Evolutionary conservation across 331 rosid species (phyloP).

Genomic region (Quercus lobata): DNA sequence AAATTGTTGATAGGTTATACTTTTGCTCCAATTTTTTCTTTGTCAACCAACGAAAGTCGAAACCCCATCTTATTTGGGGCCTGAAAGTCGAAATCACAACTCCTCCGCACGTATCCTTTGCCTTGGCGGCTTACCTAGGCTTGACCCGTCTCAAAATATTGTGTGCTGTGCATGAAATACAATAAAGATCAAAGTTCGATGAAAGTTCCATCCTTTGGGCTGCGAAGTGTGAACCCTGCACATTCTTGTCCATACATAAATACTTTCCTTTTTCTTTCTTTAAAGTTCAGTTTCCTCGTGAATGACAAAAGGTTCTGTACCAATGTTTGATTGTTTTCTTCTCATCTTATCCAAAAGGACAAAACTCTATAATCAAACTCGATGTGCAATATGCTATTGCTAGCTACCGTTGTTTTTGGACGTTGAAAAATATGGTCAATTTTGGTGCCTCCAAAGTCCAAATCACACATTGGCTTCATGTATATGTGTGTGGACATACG

Average conservation of each 20-base stretch:
- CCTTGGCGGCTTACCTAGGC: not conserved
- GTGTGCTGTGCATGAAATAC: not conserved
- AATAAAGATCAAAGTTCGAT: not conserved
- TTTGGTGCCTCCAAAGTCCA: not conserved
- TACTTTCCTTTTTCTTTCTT: not conserved
- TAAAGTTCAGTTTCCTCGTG: not conserved
- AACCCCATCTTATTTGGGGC: too few species aligned
- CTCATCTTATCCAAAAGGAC: constrained; percentile 9
- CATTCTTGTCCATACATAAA: not conserved
- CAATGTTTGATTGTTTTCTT: not conserved
- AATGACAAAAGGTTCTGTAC: not conserved
- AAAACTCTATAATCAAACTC: not conserved
- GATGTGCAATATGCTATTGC: not conserved
- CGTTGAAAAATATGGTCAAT: not conserved
- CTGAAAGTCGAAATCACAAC: too few species aligned
- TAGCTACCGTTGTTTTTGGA: not conserved
- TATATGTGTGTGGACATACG: not conserved
- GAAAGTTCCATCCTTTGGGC: not conserved
- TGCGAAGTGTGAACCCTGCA: not conserved
- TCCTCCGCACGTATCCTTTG: too few species aligned
- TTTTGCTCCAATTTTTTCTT: too few species aligned
- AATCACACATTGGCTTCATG: not conserved
- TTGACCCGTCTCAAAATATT: not conserved
- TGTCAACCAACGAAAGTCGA: too few species aligned
- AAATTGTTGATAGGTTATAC: too few species aligned